phyloP scores from a whole-genome alignment of 2,329 filamentous ascomycete genomes.

The Talaromyces sp. region DNA sequence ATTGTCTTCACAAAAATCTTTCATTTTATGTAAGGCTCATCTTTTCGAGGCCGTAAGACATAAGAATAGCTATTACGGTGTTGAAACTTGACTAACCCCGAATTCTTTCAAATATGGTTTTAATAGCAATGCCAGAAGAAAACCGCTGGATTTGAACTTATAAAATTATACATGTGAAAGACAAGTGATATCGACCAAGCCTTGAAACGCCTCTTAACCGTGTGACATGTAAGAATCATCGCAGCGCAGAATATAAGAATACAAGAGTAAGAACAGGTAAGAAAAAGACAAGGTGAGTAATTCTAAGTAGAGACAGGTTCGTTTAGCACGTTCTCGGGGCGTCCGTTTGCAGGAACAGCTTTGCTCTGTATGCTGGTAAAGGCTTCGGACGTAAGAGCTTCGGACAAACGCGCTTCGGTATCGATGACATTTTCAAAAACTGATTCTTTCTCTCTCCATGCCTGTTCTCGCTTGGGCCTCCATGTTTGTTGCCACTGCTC shows the following conservation, averaged over 20 bases:
- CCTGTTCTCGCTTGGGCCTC: constrained; percentile 30
- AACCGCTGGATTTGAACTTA: neutral
- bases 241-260: neutral
- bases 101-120: too few species aligned
- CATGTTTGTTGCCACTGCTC: constrained; percentile 32
- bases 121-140: neutral
- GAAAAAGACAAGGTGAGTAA: neutral
- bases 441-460: constrained; percentile 38
- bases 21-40: neutral
- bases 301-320: neutral
- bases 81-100: neutral
- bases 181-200: neutral
- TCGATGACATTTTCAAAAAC: constrained; percentile 40
- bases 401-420: constrained; percentile 34
- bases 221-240: neutral
- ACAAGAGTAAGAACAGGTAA: neutral
- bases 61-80: neutral
- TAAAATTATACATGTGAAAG: neutral
- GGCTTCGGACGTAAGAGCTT: constrained; percentile 26
- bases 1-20: neutral
- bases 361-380: constrained; percentile 13
- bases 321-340: constrained; percentile 9
- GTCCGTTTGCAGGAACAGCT: constrained; percentile 8
- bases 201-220: neutral
- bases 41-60: neutral